phyloP scores from a whole-genome alignment of 106 monocot species.

The Acorus calamus region DNA sequence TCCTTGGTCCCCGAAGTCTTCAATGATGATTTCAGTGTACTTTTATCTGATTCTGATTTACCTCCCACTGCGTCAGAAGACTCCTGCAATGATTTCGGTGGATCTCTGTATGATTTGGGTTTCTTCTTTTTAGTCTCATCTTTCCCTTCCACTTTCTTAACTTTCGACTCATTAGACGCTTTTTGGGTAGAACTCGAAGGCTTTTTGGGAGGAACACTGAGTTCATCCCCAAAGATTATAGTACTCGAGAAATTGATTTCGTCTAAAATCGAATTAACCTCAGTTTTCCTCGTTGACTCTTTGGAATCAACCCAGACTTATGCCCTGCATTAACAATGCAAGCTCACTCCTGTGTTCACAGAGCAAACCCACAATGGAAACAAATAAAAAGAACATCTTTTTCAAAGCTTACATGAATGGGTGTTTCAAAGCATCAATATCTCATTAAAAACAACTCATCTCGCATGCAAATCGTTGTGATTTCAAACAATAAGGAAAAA shows the following conservation, averaged over 20 bases:
- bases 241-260: conserved; percentile 37
- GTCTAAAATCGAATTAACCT: background rate
- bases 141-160: too few relatives aligned
- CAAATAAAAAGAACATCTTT: too few relatives aligned
- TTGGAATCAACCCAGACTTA: background rate
- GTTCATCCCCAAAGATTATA: conserved; percentile 26
- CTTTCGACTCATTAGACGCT: background rate
- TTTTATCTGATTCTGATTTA: conserved; percentile 6
- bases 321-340: conserved; percentile 23
- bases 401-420: background rate
- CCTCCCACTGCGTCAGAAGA: conserved; percentile 3
- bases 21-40: conserved; percentile 47
- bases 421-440: background rate
- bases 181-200: conserved; percentile 2
- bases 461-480: too few relatives aligned
- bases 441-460: too few relatives aligned
- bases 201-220: conserved; percentile 1
- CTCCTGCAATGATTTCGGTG: background rate
- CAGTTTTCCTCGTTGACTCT: background rate
- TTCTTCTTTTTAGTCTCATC: too few relatives aligned
- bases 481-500: background rate
- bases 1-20: conserved; percentile 31
- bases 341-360: conserved; percentile 12
- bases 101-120: too few relatives aligned
- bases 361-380: conserved; percentile 11